Conservation (phyloP, 2,329 filamentous ascomycete genomes). For the Monilinia vaccinii-corymbosi region DNA sequence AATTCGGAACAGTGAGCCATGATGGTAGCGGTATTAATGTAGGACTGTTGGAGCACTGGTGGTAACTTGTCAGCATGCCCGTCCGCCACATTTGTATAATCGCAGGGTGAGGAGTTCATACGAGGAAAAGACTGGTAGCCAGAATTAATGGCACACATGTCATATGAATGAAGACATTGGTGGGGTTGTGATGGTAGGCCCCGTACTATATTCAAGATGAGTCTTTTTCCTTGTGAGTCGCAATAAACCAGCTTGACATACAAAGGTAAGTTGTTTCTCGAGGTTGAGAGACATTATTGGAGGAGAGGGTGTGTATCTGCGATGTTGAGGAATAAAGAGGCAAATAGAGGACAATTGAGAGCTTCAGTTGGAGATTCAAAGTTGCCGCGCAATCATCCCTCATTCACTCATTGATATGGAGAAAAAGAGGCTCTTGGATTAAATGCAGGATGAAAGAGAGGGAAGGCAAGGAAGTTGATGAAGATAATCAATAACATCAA, state of each 20-base stretch:
- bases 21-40: slow-evolving; percentile 54
- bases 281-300: slow-evolving; percentile 59
- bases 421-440: not conserved
- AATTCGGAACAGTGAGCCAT: slow-evolving; percentile 59
- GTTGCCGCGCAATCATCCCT: not conserved
- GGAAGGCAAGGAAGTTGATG: not conserved
- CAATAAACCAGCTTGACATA: slow-evolving; percentile 39
- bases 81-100: not conserved
- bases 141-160: slow-evolving; percentile 69
- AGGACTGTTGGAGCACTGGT: slow-evolving; percentile 52
- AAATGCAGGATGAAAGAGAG: not conserved
- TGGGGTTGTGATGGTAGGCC: slow-evolving; percentile 68
- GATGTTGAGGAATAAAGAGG: not conserved
- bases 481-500: not conserved
- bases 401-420: not conserved
- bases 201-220: slow-evolving; percentile 53
- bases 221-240: slow-evolving; percentile 1
- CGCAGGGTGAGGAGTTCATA: slow-evolving; percentile 32
- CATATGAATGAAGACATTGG: slow-evolving; percentile 74
- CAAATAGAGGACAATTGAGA: not conserved
- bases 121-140: slow-evolving; percentile 61
- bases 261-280: slow-evolving; percentile 74
- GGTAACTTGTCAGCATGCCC: slow-evolving; percentile 16
- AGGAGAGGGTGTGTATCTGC: not conserved
- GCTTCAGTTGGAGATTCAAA: not conserved